These are phyloP conservation scores for Plectosphaerella cucumerina DNA, from an alignment of 2,329 filamentous ascomycete species.

Conservation along the genomic window DNA sequence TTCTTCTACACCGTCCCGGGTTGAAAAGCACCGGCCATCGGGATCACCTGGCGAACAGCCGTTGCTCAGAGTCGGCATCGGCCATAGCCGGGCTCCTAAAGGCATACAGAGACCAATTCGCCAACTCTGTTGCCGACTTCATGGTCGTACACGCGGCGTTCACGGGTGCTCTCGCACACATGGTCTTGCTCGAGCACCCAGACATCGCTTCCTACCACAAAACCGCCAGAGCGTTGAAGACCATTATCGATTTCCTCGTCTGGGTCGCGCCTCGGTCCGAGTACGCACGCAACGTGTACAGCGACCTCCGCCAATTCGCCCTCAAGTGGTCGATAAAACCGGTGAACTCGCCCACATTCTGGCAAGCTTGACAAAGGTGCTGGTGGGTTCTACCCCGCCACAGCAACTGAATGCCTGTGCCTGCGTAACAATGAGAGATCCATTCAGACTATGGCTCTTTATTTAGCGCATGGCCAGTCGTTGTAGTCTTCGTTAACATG, in stretches of 20 bases:
- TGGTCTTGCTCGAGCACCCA: not conserved
- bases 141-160: not conserved
- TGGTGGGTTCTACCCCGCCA: too few species aligned
- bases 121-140: not conserved
- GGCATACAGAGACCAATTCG: not conserved
- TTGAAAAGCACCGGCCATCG: not conserved
- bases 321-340: not conserved
- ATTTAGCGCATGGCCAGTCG: constrained; percentile 1
- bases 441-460: too few species aligned
- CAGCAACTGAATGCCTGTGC: too few species aligned
- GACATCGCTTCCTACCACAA: not conserved
- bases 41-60: not conserved
- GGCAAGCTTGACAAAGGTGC: too few species aligned
- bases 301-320: not conserved
- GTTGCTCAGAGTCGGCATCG: not conserved
- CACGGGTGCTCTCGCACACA: not conserved
- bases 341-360: not conserved
- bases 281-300: not conserved
- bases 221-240: not conserved
- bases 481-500: not conserved
- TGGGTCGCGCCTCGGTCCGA: not conserved
- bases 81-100: not conserved
- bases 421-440: too few species aligned
- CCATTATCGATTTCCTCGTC: not conserved
- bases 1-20: not conserved